Percentiles rank a stretch among this genome's conserved stretches.
These are phyloP conservation scores for Marasmius tenuissimus DNA, from an alignment of 1,284 basidiomycete genomes.

Conservation along the genomic window DNA sequence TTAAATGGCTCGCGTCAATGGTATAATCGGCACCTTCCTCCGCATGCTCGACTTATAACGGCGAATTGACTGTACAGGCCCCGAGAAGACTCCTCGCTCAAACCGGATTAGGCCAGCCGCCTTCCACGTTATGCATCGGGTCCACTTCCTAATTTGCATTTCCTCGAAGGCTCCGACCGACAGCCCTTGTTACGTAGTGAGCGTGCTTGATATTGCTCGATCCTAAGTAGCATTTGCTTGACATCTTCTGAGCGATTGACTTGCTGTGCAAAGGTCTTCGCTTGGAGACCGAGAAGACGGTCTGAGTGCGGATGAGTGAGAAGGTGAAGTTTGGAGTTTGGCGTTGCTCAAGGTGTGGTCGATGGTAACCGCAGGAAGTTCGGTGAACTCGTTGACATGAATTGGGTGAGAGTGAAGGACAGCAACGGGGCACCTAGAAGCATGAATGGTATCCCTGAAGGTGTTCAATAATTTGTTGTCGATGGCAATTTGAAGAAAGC, in stretches of 20 bases:
- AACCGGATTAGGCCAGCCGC: slow-evolving; percentile 38
- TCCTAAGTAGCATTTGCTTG: slow-evolving; percentile 77
- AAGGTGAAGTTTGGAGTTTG: slow-evolving; percentile 55
- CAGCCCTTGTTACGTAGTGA: slow-evolving; percentile 51
- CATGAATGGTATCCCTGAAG: slow-evolving; percentile 7
- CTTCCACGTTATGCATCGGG: slow-evolving; percentile 46
- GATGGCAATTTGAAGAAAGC: too few relatives aligned
- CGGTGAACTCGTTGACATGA: slow-evolving; percentile 11
- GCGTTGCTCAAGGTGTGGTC: background rate
- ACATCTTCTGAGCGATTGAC: slow-evolving; percentile 80
- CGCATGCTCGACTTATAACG: slow-evolving; percentile 62
- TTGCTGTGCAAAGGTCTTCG: slow-evolving; percentile 64
- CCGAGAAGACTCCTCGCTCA: slow-evolving; percentile 63
- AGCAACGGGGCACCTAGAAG: slow-evolving; percentile 9
- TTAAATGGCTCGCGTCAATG: slow-evolving; percentile 91
- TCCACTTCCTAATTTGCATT: slow-evolving; percentile 67
- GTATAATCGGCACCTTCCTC: slow-evolving; percentile 68
- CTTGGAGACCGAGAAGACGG: slow-evolving; percentile 69
- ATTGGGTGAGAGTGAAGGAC: slow-evolving; percentile 12
- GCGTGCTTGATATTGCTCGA: slow-evolving; percentile 70
- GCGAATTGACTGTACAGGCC: slow-evolving; percentile 57
- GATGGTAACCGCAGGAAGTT: background rate
- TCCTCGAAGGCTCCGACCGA: slow-evolving; percentile 54
- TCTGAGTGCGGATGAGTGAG: slow-evolving; percentile 86
- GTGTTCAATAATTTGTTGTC: too few relatives aligned